These are phyloP conservation scores for Ophioceras dolichostomum DNA, from an alignment of 2,329 filamentous ascomycete species.

Conservation along the genomic window DNA sequence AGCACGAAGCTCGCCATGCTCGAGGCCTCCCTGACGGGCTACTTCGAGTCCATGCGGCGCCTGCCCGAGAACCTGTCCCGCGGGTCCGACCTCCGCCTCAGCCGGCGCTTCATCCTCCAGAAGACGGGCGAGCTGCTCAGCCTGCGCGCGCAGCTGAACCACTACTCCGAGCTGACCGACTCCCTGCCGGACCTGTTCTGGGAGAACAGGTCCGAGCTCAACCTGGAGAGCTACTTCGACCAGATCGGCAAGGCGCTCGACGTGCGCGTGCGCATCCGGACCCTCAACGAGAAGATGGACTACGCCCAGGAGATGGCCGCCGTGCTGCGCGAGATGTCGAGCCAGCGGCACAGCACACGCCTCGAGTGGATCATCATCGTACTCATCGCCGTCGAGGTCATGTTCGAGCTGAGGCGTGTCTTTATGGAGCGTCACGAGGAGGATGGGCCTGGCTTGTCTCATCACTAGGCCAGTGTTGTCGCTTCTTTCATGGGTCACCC, in stretches of 20 bases:
- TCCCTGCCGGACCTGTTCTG: constrained; percentile 93
- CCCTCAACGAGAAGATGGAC: constrained; percentile 93
- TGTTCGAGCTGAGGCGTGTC: constrained; percentile 69
- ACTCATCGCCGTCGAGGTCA: constrained; percentile 83
- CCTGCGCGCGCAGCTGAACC: constrained; percentile 83
- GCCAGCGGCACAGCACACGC: constrained; percentile 77
- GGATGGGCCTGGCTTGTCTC: neutral
- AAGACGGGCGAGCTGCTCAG: constrained; percentile 89
- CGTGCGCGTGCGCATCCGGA: constrained; percentile 80
- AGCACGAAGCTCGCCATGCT: constrained; percentile 90
- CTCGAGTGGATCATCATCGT: constrained; percentile 95
- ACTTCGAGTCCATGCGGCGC: constrained; percentile 74
- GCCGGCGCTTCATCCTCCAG: constrained; percentile 71
- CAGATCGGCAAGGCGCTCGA: constrained; percentile 84
- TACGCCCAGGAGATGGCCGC: constrained; percentile 93
- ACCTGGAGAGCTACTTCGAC: constrained; percentile 89
- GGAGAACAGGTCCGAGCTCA: constrained; percentile 71
- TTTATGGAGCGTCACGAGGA: constrained; percentile 23
- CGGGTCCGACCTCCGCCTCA: constrained; percentile 30
- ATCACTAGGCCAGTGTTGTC: too few relatives aligned
- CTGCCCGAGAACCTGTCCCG: constrained; percentile 70
- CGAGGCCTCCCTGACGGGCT: constrained; percentile 68
- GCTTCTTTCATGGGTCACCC: too few relatives aligned
- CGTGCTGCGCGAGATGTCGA: constrained; percentile 76
- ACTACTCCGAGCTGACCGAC: constrained; percentile 94